These are phyloP conservation scores for Echium plantagineum DNA, from an alignment of 257 asterid species.

Conservation along the genomic window DNA sequence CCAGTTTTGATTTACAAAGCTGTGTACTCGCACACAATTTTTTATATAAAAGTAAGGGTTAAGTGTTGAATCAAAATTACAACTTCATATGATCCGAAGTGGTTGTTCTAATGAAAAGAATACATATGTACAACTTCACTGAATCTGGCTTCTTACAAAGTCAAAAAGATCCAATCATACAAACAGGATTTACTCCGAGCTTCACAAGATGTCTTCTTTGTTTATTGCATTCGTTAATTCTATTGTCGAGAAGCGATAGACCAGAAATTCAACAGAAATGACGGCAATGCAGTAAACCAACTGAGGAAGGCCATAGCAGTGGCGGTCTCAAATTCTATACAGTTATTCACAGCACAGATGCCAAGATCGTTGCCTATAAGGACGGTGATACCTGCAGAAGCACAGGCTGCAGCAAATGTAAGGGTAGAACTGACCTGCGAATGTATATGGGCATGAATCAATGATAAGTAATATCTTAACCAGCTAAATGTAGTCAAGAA, in stretches of 20 bases:
- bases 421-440: constrained; percentile 82
- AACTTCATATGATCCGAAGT: neutral
- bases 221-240: constrained; percentile 3
- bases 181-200: constrained; percentile 2
- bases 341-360: constrained; percentile 62
- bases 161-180: constrained; percentile 5
- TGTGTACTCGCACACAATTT: neutral
- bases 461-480: neutral
- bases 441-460: constrained; percentile 9
- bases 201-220: neutral
- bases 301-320: constrained; percentile 95
- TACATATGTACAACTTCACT: constrained; percentile 2
- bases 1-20: neutral
- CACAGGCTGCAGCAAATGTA: constrained; percentile 93
- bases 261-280: constrained; percentile 79
- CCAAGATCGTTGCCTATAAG: constrained; percentile 79
- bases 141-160: constrained; percentile 1
- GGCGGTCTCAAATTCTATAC: constrained; percentile 81
- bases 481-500: neutral
- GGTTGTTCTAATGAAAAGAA: neutral
- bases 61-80: neutral
- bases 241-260: constrained; percentile 73
- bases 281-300: constrained; percentile 85
- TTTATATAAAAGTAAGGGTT: neutral
- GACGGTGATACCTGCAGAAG: constrained; percentile 96